Conservation (phyloP, 2,329 filamentous ascomycete species). For the Colletotrichum liriopes region DNA sequence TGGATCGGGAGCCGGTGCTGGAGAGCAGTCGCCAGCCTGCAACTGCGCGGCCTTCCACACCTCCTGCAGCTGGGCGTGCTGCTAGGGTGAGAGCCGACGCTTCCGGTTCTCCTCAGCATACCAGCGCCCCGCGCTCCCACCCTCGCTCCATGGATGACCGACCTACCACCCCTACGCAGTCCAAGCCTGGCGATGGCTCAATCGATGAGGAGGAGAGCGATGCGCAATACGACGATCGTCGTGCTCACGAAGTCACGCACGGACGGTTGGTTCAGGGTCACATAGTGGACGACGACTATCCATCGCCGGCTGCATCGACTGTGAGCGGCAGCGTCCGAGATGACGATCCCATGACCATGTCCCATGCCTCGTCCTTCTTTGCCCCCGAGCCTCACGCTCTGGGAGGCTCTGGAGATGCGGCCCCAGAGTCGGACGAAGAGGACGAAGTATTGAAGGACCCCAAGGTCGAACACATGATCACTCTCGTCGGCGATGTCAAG, state of each 20-base stretch:
- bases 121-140: conserved; percentile 43
- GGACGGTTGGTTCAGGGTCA: conserved; percentile 94
- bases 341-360: conserved; percentile 88
- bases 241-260: conserved; percentile 90
- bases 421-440: conserved; percentile 90
- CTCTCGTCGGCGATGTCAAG: conserved; percentile 94
- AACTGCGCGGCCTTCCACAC: conserved; percentile 43
- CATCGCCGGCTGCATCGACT: conserved; percentile 81
- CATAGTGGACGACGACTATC: conserved; percentile 94
- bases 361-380: conserved; percentile 85
- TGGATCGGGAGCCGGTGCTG: conserved; percentile 63
- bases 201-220: conserved; percentile 54
- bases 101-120: conserved; percentile 40
- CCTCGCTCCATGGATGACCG: conserved; percentile 45
- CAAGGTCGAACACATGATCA: conserved; percentile 93
- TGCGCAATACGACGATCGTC: conserved; percentile 81
- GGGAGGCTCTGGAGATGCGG: conserved; percentile 87
- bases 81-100: conserved; percentile 38
- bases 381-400: conserved; percentile 80
- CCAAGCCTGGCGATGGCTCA: conserved; percentile 25
- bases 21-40: conserved; percentile 52
- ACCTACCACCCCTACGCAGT: conserved; percentile 37
- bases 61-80: conserved; percentile 26
- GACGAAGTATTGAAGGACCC: conserved; percentile 89
- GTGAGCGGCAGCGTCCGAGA: conserved; percentile 76